Percentiles rank a stretch among this genome's conserved stretches.
These are phyloP conservation scores for Floccularia luteovirens DNA, from an alignment of 768 basidiomycete species.

Conservation along the genomic window DNA sequence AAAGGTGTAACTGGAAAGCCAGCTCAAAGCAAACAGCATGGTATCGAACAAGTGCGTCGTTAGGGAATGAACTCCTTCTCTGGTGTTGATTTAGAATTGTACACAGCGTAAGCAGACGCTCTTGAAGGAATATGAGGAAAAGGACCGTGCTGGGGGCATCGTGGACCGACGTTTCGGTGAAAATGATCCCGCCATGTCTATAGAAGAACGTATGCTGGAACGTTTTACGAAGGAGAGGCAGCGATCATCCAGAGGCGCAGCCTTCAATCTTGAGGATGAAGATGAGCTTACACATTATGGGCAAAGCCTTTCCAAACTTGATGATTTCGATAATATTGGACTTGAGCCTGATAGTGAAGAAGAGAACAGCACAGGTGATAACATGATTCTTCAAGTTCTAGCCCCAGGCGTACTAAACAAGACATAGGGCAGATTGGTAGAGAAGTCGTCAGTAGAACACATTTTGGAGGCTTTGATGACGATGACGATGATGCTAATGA, in stretches of 20 bases:
- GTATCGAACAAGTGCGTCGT: slow-evolving; percentile 72
- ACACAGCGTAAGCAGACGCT: slow-evolving; percentile 78
- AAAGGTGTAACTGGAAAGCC: slow-evolving; percentile 82
- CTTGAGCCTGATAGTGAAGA: slow-evolving; percentile 53
- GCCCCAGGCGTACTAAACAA: neutral
- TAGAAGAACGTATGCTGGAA: slow-evolving; percentile 96
- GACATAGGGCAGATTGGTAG: slow-evolving; percentile 57
- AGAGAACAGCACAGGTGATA: slow-evolving; percentile 42
- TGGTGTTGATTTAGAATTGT: neutral
- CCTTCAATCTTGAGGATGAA: slow-evolving; percentile 90
- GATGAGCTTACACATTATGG: slow-evolving; percentile 90
- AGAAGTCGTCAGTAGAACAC: slow-evolving; percentile 56
- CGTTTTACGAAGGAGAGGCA: slow-evolving; percentile 91
- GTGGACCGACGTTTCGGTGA: slow-evolving; percentile 96
- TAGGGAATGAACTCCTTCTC: neutral
- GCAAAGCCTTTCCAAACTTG: slow-evolving; percentile 76
- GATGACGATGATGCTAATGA: slow-evolving; percentile 50
- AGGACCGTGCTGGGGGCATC: slow-evolving; percentile 79
- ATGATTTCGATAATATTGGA: slow-evolving; percentile 75
- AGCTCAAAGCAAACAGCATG: slow-evolving; percentile 83
- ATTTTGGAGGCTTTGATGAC: slow-evolving; percentile 86
- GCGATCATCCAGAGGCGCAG: slow-evolving; percentile 60
- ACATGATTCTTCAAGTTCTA: neutral
- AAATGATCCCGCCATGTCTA: slow-evolving; percentile 84
- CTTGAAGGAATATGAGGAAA: slow-evolving; percentile 80